Evolutionary conservation across 2,329 filamentous ascomycete species (phyloP).

Genomic region (Dissoconium aciculare): DNA sequence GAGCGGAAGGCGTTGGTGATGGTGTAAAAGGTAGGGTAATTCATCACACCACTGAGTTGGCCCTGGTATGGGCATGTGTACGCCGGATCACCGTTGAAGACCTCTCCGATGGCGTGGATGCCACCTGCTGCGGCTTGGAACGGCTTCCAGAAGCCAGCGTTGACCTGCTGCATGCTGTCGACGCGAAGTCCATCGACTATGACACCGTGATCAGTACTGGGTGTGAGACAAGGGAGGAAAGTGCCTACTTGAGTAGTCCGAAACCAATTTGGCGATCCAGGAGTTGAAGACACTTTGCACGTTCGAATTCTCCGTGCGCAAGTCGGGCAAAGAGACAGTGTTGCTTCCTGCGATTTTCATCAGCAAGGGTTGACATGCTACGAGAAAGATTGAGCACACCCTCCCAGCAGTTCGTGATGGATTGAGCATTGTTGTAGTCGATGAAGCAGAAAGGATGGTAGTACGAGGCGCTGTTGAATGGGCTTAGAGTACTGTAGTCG

Average conservation of each 20-base stretch:
- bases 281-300: constrained; percentile 38
- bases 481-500: constrained; percentile 24
- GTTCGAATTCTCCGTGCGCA: constrained; percentile 38
- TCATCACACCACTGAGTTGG: constrained; percentile 30
- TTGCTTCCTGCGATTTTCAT: constrained; percentile 29
- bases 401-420: constrained; percentile 35
- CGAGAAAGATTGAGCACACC: constrained; percentile 22
- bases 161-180: constrained; percentile 33
- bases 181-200: constrained; percentile 37
- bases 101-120: constrained; percentile 31
- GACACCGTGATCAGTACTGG: neutral
- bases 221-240: neutral
- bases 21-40: constrained; percentile 30
- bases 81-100: constrained; percentile 24
- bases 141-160: constrained; percentile 25
- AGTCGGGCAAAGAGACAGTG: constrained; percentile 42
- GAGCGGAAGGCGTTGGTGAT: constrained; percentile 24
- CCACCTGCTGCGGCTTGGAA: constrained; percentile 22
- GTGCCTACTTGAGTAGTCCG: constrained; percentile 37
- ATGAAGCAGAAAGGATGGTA: constrained; percentile 41
- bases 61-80: constrained; percentile 28
- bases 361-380: neutral
- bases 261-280: constrained; percentile 45
- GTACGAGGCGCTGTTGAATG: constrained; percentile 28
- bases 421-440: constrained; percentile 36